Conservation (phyloP, 2,329 filamentous ascomycete species). For the Fusarium illudens region DNA sequence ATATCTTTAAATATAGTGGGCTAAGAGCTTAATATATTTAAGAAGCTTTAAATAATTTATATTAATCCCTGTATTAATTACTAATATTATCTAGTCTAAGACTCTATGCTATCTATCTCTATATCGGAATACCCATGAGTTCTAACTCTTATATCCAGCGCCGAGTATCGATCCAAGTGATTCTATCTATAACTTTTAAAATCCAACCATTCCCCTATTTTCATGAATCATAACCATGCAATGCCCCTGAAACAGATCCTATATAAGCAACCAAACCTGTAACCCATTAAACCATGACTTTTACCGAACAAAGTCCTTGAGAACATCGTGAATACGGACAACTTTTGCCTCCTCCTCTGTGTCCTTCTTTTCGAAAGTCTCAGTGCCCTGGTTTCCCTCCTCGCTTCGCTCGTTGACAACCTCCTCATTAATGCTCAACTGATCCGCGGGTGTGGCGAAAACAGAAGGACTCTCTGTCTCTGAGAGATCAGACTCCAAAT, state of each 20-base stretch:
- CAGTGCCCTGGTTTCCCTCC: not conserved
- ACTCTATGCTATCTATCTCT: not conserved
- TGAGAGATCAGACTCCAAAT: conserved; percentile 3
- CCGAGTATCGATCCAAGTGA: not conserved
- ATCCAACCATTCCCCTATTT: not conserved
- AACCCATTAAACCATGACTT: not conserved
- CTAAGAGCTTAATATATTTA: not conserved
- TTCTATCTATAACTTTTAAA: not conserved
- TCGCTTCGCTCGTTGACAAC: not conserved
- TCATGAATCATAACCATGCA: not conserved
- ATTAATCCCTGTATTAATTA: not conserved
- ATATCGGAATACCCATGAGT: not conserved
- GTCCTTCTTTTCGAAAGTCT: not conserved
- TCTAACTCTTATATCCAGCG: not conserved
- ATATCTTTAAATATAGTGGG: too few species aligned
- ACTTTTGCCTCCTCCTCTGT: not conserved
- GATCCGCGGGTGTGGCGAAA: not conserved
- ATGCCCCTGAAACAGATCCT: not conserved
- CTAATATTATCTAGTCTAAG: not conserved
- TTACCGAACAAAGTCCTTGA: not conserved
- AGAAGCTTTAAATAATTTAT: not conserved
- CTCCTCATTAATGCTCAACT: not conserved
- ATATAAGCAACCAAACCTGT: not conserved
- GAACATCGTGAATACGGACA: not conserved
- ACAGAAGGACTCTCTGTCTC: not conserved